Conservation (phyloP, 805 yeast genomes). For the Candida hispaniensis region DNA sequence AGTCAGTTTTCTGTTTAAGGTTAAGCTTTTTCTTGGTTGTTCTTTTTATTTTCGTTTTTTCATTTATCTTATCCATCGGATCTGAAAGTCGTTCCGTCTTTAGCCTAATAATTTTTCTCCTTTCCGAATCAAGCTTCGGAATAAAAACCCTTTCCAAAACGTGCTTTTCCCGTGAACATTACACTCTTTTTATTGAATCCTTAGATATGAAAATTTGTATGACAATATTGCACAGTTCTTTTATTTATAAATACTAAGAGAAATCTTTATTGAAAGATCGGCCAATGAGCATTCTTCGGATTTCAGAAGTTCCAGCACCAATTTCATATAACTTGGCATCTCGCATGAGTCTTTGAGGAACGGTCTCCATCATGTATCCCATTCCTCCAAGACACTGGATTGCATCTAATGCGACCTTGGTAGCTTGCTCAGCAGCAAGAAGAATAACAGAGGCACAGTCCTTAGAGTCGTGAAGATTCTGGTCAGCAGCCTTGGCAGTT, state of each 20-base stretch:
- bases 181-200: background rate
- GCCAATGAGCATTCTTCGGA: constrained; percentile 29
- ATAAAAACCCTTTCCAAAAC: too few species aligned
- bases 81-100: too few species aligned
- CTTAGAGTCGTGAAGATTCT: constrained; percentile 24
- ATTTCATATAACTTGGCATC: constrained; percentile 29
- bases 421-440: constrained; percentile 29
- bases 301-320: constrained; percentile 28
- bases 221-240: constrained; percentile 1
- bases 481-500: constrained; percentile 24
- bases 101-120: too few species aligned
- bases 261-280: constrained; percentile 27
- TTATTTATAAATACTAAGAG: constrained; percentile 15
- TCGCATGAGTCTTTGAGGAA: constrained; percentile 27
- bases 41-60: too few species aligned
- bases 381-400: constrained; percentile 29
- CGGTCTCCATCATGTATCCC: constrained; percentile 29
- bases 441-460: constrained; percentile 29
- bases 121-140: too few species aligned
- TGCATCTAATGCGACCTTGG: constrained; percentile 28
- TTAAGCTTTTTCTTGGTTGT: too few species aligned
- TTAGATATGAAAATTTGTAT: background rate
- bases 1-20: too few species aligned
- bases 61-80: too few species aligned
- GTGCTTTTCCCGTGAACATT: too few species aligned